Conservation (phyloP, 2,329 filamentous ascomycete species). For the Seiridium unicorne region DNA sequence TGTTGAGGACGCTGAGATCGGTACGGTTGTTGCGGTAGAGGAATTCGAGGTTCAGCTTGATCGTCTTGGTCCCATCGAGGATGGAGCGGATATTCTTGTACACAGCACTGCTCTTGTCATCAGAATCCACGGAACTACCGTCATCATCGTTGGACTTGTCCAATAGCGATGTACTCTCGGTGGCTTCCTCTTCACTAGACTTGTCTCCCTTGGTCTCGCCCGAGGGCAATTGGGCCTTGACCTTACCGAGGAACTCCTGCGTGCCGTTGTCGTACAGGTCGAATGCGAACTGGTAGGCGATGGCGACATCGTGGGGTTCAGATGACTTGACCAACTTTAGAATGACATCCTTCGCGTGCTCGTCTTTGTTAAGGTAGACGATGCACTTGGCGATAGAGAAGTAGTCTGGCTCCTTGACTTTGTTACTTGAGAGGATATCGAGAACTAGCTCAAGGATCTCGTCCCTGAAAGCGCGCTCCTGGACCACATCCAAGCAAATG, state of each 20-base stretch:
- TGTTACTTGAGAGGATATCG: conserved; percentile 83
- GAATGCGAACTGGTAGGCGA: conserved; percentile 96
- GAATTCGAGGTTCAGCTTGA: conserved; percentile 94
- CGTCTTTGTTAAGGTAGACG: conserved; percentile 89
- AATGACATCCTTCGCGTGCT: conserved; percentile 85
- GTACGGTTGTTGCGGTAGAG: conserved; percentile 93
- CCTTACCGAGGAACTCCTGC: conserved; percentile 91
- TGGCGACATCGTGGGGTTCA: conserved; percentile 74
- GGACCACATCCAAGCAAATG: conserved; percentile 97
- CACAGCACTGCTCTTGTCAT: conserved; percentile 53
- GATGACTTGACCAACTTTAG: conserved; percentile 76
- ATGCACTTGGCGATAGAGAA: conserved; percentile 98
- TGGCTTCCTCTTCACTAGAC: conserved; percentile 42
- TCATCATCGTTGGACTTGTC: conserved; percentile 47
- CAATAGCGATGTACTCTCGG: conserved; percentile 49
- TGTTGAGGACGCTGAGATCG: conserved; percentile 89
- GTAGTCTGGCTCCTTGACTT: conserved; percentile 84
- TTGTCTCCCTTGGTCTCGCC: conserved; percentile 40
- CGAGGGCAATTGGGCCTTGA: conserved; percentile 75
- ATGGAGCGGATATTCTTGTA: conserved; percentile 65
- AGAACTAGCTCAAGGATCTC: conserved; percentile 89
- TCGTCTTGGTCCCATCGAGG: conserved; percentile 87
- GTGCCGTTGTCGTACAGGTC: conserved; percentile 98
- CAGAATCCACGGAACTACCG: conserved; percentile 44
- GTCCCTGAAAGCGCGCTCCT: conserved; percentile 81